Percentiles rank a stretch among this genome's conserved stretches.
Conservation (phyloP, 2,329 filamentous ascomycete genomes). For the Pyricularia sp. region DNA sequence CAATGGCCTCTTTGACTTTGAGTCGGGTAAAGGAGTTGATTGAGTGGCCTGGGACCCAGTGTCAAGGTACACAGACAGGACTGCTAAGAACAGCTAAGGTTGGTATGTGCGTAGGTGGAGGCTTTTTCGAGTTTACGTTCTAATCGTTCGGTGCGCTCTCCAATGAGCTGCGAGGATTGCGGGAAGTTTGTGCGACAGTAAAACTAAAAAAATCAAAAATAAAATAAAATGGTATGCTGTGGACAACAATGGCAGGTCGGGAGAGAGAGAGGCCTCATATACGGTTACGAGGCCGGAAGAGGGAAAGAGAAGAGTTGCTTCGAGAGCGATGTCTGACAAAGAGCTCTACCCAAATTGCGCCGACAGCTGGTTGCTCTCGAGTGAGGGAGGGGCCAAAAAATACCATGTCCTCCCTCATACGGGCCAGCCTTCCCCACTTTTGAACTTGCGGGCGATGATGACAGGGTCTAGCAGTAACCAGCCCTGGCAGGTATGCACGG, state of each 20-base stretch:
- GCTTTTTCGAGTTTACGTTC: not conserved
- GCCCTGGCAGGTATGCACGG: not conserved
- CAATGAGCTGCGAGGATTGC: not conserved
- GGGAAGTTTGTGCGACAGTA: not conserved
- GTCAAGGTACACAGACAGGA: not conserved
- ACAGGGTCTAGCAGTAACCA: not conserved
- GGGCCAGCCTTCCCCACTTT: not conserved
- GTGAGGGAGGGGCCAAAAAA: not conserved
- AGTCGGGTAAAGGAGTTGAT: not conserved
- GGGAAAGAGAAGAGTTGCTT: too few relatives aligned
- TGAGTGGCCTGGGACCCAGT: not conserved
- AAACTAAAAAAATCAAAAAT: too few relatives aligned
- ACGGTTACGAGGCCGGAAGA: not conserved
- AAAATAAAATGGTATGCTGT: too few relatives aligned
- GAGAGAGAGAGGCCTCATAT: not conserved
- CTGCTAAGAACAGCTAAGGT: not conserved
- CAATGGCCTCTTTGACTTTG: not conserved
- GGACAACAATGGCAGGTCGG: not conserved
- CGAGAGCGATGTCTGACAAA: not conserved
- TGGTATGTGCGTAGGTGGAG: not conserved
- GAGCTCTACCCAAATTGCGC: not conserved
- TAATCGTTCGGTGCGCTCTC: not conserved
- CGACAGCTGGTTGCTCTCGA: not conserved
- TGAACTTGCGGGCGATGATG: not conserved
- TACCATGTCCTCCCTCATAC: not conserved